Evolutionary conservation across 2,329 filamentous ascomycete species (phyloP), one percentile per base, ranked within the genome.

Genomic region (Cylindrodendrum hubeiense): DNA sequence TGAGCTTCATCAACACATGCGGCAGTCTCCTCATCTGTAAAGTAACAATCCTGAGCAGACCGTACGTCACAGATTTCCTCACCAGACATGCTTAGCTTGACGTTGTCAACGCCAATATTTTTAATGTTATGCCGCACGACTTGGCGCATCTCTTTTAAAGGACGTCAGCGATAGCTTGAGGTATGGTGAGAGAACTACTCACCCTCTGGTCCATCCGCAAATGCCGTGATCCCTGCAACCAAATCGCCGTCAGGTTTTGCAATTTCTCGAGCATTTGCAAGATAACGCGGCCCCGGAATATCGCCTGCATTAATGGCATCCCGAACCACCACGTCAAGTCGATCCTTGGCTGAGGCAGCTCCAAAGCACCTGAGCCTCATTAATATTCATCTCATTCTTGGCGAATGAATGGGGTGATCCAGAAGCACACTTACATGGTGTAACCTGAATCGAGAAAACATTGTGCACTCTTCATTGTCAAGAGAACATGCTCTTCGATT

Each of bases 381-480:
- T 7, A 46, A 5, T 17, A 13, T 26, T 12, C 9, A n/a, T 13
- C 8, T 26, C 4, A n/a, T 12, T 12, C 12, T 22, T 17, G 10
- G 41, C 4, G 9, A 4, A 15, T 5, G 4, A 4, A 2, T 7
- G 28, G 19, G 21, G 5, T 7, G 15, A 17, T 3, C 10, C 3
- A 17, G 5, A 5, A 54, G 19, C 7, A 6, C 9, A 54, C 39
- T 2, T 56, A 69, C 65, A 69, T 69, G 8, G 67, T 67, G 24
- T 68, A 69, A n/a, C 67, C 65, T 0, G 62, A 67, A 19, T 69
- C 67, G 5, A 69, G 52, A 9, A 66, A 69, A n/a, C 55, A 66
- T 19, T 67, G 62, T 0, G 67, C 62, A 4, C 62, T 67, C 44
- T 68, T 67, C 3, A 60, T 60, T 1, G 67, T 66, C 9, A 68